These are phyloP conservation scores for Mychonastes homosphaera DNA, from an alignment of 139 green algal species.

Conservation along the genomic window DNA sequence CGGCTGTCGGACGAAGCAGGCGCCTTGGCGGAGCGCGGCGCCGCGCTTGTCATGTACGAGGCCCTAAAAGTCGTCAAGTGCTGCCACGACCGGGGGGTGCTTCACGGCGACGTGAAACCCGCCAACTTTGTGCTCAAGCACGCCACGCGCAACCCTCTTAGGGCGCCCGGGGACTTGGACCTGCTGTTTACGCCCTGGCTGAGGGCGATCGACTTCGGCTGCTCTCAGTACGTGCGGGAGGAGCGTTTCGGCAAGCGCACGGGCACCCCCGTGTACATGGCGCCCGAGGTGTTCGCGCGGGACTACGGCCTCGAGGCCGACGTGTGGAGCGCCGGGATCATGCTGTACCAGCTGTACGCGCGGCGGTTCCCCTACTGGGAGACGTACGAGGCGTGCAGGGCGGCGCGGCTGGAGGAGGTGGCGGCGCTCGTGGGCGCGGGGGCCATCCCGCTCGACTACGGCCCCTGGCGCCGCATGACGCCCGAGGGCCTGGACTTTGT, in stretches of 20 bases:
- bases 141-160: slow-evolving; percentile 14
- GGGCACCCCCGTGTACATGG: slow-evolving; percentile 74
- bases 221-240: slow-evolving; percentile 28
- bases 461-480: slow-evolving; percentile 34
- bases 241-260: slow-evolving; percentile 40
- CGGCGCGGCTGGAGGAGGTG: slow-evolving; percentile 28
- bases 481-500: slow-evolving; percentile 28
- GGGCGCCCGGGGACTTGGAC: slow-evolving; percentile 20
- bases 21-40: slow-evolving; percentile 11
- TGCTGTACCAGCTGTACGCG: slow-evolving; percentile 60
- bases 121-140: slow-evolving; percentile 24
- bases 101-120: slow-evolving; percentile 28
- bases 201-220: slow-evolving; percentile 48
- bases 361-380: slow-evolving; percentile 45
- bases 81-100: slow-evolving; percentile 30
- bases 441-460: slow-evolving; percentile 19
- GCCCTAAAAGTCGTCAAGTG: slow-evolving; percentile 21
- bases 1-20: slow-evolving; percentile 22
- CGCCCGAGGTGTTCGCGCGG: slow-evolving; percentile 68
- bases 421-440: slow-evolving; percentile 16
- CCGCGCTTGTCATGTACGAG: slow-evolving; percentile 29
- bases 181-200: slow-evolving; percentile 29
- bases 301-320: slow-evolving; percentile 61
- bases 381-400: slow-evolving; percentile 19
- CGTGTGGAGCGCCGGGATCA: slow-evolving; percentile 70